phyloP scores from a whole-genome alignment of 306 rosid species.

The Castanopsis chinensis region DNA sequence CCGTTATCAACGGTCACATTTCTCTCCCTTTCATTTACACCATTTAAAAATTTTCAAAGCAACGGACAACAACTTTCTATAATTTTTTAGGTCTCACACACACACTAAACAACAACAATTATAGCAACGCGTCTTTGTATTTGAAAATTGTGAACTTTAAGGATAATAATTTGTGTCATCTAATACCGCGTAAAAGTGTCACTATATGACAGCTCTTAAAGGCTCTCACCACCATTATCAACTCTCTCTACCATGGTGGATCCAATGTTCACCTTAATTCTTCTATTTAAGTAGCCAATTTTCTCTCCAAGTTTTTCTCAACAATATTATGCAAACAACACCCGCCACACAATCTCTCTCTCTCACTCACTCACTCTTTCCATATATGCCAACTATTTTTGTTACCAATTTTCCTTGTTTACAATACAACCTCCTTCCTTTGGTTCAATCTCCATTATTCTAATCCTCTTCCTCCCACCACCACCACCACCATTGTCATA shows the following conservation, averaged over 20 bases:
- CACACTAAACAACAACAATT: background rate
- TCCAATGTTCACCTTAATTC: background rate
- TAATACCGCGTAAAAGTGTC: conserved; percentile 24
- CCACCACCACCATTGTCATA: background rate
- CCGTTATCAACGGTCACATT: conserved; percentile 45
- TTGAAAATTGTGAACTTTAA: background rate
- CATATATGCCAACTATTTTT: conserved; percentile 50
- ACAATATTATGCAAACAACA: background rate
- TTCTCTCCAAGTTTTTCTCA: conserved; percentile 24
- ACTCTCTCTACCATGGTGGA: background rate
- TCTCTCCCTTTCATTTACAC: background rate
- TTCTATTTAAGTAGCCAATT: conserved; percentile 18
- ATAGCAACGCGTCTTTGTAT: background rate
- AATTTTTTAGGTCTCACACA: too few species aligned
- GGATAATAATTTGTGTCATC: background rate
- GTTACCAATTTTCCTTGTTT: conserved; percentile 45
- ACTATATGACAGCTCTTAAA: conserved; percentile 14
- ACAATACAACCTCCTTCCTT: conserved; percentile 47
- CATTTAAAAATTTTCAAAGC: too few species aligned
- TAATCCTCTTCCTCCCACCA: conserved; percentile 37
- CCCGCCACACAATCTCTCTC: conserved; percentile 13
- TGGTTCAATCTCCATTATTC: conserved; percentile 31
- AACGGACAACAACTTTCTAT: too few species aligned
- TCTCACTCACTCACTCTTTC: background rate
- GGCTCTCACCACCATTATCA: background rate